Base-by-base conservation (phyloP, 2,329 filamentous ascomycete species). In the Cladosporium austrohemisphaericum region DNA sequence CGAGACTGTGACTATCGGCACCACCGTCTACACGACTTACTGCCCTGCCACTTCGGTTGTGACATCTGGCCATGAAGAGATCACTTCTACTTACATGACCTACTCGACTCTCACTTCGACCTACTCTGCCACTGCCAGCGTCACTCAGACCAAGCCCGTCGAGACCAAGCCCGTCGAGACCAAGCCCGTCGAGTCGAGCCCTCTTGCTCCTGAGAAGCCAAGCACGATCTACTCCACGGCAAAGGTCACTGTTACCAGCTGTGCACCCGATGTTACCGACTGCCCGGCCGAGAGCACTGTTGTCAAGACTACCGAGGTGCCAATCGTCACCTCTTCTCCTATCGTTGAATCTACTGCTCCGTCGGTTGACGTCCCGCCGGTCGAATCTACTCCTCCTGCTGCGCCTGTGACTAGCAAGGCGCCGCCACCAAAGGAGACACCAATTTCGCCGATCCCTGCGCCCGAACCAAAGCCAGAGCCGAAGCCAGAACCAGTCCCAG, bases 161-260 rank as follows among this genome's bases (percentile, higher is more conserved):
- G 28, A 31, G 28, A 31, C 28, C 14, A 31, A 10, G 28, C 28
- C 28, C 4, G 28, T 31, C 4, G n/a, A 37, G 44, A 40, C 41
- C 10, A 45, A 45, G 41, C 41, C 41, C 5, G 41, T 11, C 13
- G 32, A 35, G 22, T 11, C 20, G 23, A 41, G n/a, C 11, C 13
- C 19, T 10, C 31, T 22, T 25, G 29, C 10, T 9, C 25, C 25
- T 40, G 37, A 41, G 37, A 25, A 25, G 20, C 37, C 48, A n/a
- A 41, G 46, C 28, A 58, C 56, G 26, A 46, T 58, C 22, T 60
- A 60, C 56, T 52, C 52, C 52, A 63, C 60, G 33, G 29, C 54
- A n/a, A 43, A 53, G 7, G 59, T 70, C 47, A 73, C 71, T 32
- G 59, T 71, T 57, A 67, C 65, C 49, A 63, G 67, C 57, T 71